These are phyloP conservation scores for Pinus taeda DNA, from an alignment of 75 land plant genomes.

Conservation along the genomic window DNA sequence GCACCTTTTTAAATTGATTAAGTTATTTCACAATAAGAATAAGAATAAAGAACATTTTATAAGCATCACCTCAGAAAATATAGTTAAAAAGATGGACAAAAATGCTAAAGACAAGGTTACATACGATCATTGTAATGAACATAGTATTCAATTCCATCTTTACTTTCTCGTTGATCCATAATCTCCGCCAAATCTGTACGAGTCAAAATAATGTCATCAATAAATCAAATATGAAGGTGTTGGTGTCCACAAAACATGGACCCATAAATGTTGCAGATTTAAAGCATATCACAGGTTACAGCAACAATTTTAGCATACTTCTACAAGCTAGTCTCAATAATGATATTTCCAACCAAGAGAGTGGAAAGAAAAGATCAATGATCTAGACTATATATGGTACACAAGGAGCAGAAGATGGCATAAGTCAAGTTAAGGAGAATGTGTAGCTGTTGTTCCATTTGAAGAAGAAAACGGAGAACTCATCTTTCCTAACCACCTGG, in stretches of 20 bases:
- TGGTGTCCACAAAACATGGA: neutral
- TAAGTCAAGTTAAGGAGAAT: no score
- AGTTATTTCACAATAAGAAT: no score
- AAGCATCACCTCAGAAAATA: neutral
- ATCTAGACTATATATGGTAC: no score
- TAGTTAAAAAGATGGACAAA: neutral
- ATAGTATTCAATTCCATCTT: constrained; percentile 39
- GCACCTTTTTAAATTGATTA: no score
- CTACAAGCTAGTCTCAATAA: neutral
- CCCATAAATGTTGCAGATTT: neutral
- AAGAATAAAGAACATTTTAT: neutral
- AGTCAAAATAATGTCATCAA: neutral
- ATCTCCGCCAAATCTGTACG: constrained; percentile 44
- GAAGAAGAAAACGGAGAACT: no score
- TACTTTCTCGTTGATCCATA: constrained; percentile 37
- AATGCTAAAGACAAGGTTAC: constrained; percentile 11
- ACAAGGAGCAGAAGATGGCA: no score
- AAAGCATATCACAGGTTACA: constrained; percentile 1
- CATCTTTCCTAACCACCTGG: no score
- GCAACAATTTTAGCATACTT: neutral
- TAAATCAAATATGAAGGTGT: neutral
- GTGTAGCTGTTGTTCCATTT: no score
- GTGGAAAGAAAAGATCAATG: no score
- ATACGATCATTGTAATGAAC: constrained; percentile 44
- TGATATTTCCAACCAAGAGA: neutral